Conservation (phyloP, 116 monocot genomes). For the Posidonia oceanica region DNA sequence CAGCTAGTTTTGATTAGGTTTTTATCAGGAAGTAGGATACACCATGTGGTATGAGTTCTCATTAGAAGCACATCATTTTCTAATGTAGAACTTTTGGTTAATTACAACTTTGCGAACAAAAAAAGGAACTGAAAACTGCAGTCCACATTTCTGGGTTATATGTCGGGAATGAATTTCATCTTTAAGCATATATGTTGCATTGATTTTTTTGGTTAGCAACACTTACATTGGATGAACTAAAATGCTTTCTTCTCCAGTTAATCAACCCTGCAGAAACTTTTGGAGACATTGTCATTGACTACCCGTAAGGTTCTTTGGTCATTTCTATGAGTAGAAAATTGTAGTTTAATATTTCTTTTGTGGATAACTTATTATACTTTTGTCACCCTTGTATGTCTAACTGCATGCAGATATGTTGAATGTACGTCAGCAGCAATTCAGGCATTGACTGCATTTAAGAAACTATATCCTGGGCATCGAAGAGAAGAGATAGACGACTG, state of each 20-base stretch:
- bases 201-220: no score
- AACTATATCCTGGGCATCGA: constrained; percentile 79
- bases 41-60: no score
- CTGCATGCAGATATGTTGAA: constrained; percentile 61
- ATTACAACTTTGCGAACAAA: no score
- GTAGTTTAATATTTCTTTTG: neutral
- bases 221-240: neutral
- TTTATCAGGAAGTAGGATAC: no score
- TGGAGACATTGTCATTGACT: constrained; percentile 94
- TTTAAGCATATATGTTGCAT: no score
- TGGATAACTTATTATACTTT: neutral
- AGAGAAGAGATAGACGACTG: constrained; percentile 70
- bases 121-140: no score
- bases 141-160: no score
- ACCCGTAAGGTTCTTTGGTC: constrained; percentile 44
- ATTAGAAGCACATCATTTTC: no score
- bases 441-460: constrained; percentile 60
- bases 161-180: no score
- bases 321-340: neutral
- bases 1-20: no score
- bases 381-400: neutral
- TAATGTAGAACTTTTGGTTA: no score
- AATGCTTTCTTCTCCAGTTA: constrained; percentile 31
- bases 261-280: constrained; percentile 96
- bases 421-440: constrained; percentile 90